Evolutionary conservation across 371 early-diverging fungal genomes (phyloP), one percentile per base, ranked within the genome.

Genomic region (Syncephalastrum monosporum): DNA sequence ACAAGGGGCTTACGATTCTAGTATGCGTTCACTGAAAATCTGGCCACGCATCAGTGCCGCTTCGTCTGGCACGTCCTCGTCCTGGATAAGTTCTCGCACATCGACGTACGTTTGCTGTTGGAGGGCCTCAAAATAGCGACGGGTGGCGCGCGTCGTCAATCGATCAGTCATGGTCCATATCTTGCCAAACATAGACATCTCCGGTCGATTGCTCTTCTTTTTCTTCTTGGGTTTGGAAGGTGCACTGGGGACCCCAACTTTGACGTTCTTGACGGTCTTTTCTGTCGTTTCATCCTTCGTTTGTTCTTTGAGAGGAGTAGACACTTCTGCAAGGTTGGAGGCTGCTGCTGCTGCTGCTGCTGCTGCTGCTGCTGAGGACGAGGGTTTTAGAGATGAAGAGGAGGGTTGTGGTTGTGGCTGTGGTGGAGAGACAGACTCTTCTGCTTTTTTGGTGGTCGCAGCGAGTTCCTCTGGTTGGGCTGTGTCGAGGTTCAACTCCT

Each of bases 121-220:
- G 21, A 77, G 42, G 25, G 64, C 62, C 17, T 61, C 47, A 16
- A 81, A 55, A 44, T 73, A 78, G 3, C 27, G 25, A 15, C 79
- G 63, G 2, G 82, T 81, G 2, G 68, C 62, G 16, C 57, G 55
- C 5, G 82, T 78, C 1, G 77, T 71, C 64, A 81, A 65, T 25
- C 75, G 58, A 50, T 81, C 82, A 5, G 79, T 52, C 59, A 78
- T 63, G 8, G 82, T 81, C 82, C 82, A 81, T 17, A 78, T 75
- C 14, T 72, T 77, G 16, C 82, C 82, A 68, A 81, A 81, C 23
- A 81, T 47, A 25, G 82, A 74, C 67, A 81, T 64, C 55, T 76
- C 67, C 1, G 72, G 72, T 10, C 55, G 55, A 0, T 56, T 59
- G 12, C 49, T 67, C 52, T 74, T 75, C 56, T 72, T 75, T 41